These are phyloP conservation scores for Mitragyna speciosa DNA, from an alignment of 257 asterid species.

Conservation along the genomic window DNA sequence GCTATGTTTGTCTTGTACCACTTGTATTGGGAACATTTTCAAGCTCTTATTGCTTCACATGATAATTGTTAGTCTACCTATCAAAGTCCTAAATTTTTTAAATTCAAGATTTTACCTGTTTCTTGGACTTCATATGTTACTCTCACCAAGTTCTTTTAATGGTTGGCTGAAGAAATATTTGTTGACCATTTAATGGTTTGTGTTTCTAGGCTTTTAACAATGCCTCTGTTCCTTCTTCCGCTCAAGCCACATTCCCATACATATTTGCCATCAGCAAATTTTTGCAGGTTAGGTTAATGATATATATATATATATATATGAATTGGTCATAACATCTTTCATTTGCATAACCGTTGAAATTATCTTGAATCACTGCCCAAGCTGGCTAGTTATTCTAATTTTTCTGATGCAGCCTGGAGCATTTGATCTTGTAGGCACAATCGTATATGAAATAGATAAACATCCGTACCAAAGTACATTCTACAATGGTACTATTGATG, in stretches of 20 bases:
- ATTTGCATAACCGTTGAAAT: neutral
- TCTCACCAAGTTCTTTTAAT: conserved; percentile 1
- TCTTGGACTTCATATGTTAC: neutral
- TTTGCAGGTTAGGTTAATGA: conserved; percentile 62
- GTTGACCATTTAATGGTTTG: conserved; percentile 12
- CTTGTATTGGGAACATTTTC: neutral
- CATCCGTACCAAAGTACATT: conserved; percentile 75
- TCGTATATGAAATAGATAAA: conserved; percentile 85
- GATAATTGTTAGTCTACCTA: neutral
- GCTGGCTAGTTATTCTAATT: conserved; percentile 4
- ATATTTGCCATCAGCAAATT: conserved; percentile 89
- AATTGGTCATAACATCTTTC: no score
- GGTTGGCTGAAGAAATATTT: conserved; percentile 2
- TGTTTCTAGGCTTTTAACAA: conserved; percentile 65
- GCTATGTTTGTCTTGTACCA: neutral
- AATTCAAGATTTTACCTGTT: neutral
- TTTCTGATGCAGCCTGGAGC: conserved; percentile 71
- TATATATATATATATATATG: no score
- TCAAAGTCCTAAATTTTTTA: neutral
- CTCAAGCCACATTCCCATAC: conserved; percentile 92
- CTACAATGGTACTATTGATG: conserved; percentile 95
- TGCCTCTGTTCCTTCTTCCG: conserved; percentile 88
- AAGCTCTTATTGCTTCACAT: neutral
- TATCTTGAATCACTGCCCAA: neutral
- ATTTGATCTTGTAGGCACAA: conserved; percentile 84